Evolutionary conservation across 352 stramenopile genomes (phyloP).

Genomic region (Phytopythium boreale): DNA sequence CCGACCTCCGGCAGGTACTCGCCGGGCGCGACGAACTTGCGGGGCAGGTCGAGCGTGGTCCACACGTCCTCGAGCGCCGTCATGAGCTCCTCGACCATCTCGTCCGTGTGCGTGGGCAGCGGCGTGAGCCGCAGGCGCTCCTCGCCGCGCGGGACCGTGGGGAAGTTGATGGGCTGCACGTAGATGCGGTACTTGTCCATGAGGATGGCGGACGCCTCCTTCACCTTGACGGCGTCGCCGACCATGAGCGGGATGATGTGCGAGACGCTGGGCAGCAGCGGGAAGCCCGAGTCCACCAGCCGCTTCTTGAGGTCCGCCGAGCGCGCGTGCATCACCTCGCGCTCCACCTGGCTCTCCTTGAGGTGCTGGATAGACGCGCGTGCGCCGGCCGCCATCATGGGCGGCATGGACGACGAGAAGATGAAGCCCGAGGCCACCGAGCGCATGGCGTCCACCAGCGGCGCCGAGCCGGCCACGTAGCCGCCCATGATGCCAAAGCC

Average conservation of each 20-base stretch:
- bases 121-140: conserved; percentile 89
- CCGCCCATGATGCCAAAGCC: conserved; percentile 90
- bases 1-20: conserved; percentile 81
- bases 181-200: conserved; percentile 92
- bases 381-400: conserved; percentile 80
- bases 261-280: conserved; percentile 80
- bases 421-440: conserved; percentile 88
- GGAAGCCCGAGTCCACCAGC: conserved; percentile 81
- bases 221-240: conserved; percentile 84
- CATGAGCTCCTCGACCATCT: conserved; percentile 88
- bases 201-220: conserved; percentile 86
- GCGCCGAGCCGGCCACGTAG: conserved; percentile 86
- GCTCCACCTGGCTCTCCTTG: conserved; percentile 83
- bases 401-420: conserved; percentile 89
- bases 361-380: conserved; percentile 78
- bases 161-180: conserved; percentile 92
- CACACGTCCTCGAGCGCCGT: conserved; percentile 83
- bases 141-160: conserved; percentile 84
- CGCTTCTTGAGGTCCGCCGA: conserved; percentile 82
- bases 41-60: conserved; percentile 77
- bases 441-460: conserved; percentile 86
- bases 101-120: conserved; percentile 81
- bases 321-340: conserved; percentile 78
- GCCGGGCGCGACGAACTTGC: conserved; percentile 53
- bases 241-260: conserved; percentile 91